phyloP scores from a whole-genome alignment of 345 rosid species.

The Citrus medica region DNA sequence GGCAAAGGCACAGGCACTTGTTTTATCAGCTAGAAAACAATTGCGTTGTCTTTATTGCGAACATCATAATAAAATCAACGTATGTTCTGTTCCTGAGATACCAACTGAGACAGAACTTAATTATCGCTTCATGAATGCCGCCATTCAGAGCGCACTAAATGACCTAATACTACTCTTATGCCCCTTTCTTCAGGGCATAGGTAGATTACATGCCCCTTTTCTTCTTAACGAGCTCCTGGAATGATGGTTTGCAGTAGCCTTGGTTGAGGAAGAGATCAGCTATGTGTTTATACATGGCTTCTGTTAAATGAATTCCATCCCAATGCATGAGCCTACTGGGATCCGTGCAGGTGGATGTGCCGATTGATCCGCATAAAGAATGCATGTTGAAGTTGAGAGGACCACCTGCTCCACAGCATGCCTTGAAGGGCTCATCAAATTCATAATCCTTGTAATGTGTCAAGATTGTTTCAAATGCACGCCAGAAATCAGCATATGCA shows the following conservation, averaged over 20 bases:
- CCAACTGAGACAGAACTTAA: not conserved
- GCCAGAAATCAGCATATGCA: slow-evolving; percentile 33
- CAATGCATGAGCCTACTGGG: slow-evolving; percentile 24
- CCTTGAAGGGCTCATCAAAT: slow-evolving; percentile 29
- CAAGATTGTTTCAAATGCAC: slow-evolving; percentile 29
- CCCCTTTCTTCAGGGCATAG: not conserved
- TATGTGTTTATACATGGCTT: slow-evolving; percentile 28
- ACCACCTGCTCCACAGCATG: slow-evolving; percentile 45
- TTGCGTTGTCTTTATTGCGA: not conserved
- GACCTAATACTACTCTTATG: not conserved
- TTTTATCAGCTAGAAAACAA: not conserved
- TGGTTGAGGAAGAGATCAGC: slow-evolving; percentile 27
- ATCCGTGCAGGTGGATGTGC: slow-evolving; percentile 21
- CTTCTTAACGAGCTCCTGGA: slow-evolving; percentile 13
- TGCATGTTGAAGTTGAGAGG: slow-evolving; percentile 31
- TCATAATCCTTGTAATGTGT: slow-evolving; percentile 9
- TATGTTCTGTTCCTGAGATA: not conserved
- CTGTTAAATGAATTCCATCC: slow-evolving; percentile 55
- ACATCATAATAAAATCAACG: not conserved
- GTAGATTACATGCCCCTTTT: not conserved
- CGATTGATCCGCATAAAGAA: slow-evolving; percentile 28
- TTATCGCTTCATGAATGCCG: slow-evolving; percentile 9
- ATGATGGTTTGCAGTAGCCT: slow-evolving; percentile 34
- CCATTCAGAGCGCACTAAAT: slow-evolving; percentile 1
- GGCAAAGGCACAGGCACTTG: not conserved